A percentile compares a stretch with the other conserved stretches of the same genome.
phyloP scores from a whole-genome alignment of 345 rosid species.

The Linum lewisii region DNA sequence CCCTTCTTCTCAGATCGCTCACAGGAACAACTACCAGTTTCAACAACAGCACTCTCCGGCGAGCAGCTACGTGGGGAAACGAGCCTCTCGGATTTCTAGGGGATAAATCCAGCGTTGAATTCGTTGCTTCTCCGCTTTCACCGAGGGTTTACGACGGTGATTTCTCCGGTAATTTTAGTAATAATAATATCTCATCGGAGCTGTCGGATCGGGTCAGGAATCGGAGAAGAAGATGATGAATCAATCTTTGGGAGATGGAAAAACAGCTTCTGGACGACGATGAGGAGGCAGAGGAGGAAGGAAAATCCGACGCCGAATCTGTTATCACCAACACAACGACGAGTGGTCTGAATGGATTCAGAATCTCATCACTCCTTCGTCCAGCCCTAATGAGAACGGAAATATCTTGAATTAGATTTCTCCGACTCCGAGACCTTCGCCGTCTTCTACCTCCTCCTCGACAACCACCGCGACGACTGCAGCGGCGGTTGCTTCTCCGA shows the following conservation, averaged over 20 bases:
- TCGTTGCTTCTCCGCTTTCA: conserved; percentile 52
- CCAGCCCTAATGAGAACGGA: not conserved
- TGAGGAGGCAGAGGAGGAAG: conserved; percentile 30
- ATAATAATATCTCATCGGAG: conserved; percentile 14
- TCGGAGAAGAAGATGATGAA: conserved; percentile 66
- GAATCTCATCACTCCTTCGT: conserved; percentile 32
- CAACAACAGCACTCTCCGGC: not conserved
- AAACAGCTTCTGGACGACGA: conserved; percentile 66
- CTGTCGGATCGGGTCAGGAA: conserved; percentile 18
- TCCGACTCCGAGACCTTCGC: conserved; percentile 43
- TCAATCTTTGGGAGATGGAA: conserved; percentile 66
- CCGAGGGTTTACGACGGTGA: conserved; percentile 38
- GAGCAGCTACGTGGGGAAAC: conserved; percentile 42
- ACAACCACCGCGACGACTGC: conserved; percentile 53
- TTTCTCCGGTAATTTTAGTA: conserved; percentile 38
- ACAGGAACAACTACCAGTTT: conserved; percentile 12
- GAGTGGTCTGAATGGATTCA: conserved; percentile 79
- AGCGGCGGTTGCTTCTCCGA: conserved; percentile 49
- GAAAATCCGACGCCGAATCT: conserved; percentile 41
- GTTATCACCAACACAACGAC: conserved; percentile 62
- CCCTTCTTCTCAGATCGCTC: conserved; percentile 43
- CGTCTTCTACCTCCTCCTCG: conserved; percentile 62
- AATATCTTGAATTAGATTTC: conserved; percentile 31
- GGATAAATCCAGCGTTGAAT: conserved; percentile 32
- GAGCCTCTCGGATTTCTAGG: conserved; percentile 66